Base-by-base conservation (phyloP, 345 rosid genomes). In the Aegle marmelos region DNA sequence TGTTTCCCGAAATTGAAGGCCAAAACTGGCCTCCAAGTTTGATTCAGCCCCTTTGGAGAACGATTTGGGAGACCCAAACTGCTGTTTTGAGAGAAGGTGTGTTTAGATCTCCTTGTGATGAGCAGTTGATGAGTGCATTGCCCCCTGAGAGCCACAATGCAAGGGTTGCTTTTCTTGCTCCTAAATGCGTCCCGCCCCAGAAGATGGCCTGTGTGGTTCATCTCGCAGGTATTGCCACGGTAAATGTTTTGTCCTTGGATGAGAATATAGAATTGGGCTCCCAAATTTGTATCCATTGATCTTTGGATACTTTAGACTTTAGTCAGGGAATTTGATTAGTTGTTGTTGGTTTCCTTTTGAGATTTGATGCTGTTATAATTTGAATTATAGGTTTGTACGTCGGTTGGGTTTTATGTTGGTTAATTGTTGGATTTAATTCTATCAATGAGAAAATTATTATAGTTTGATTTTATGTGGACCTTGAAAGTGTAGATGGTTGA, bases 171-270 rank as follows among this genome's bases (percentile, higher is more conserved):
- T 96, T 94, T 87, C 97, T 96, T 45, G 81, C 87, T 14, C 99
- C 97, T 0, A 96, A 92, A 73, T 78, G 33, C 27, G 89, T 92
- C 67, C 89, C 92, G 6, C 94, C 98, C 0, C 95, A 91, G 72
- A 96, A 85, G 80, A 88, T 90, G 97, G 95, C 98, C 3, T 96
- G 99, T 80, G 99, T 96, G 28, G 92, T 96, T 90, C 99, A 96
- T 83, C 99, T 96, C 82, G 99, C 98, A 78, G 99, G 99, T 92
- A 93, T 67, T 36, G 90, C 67, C 37, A 28, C 66, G 31, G 62
- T 68, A 2, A 62, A 72, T 78, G 31, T 59, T 41, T 79, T 50
- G 30, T 16, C 24, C n/a, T 54, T 68, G 30, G 36, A 59, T 71
- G 75, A n/a, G 60, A 62, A 41, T 37, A 60, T 62, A 59, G 60